Evolutionary conservation across 495 filamentous ascomycete genomes (phyloP), one percentile per base, ranked within the genome.

Genomic region (Aspergillus haitiensis): DNA sequence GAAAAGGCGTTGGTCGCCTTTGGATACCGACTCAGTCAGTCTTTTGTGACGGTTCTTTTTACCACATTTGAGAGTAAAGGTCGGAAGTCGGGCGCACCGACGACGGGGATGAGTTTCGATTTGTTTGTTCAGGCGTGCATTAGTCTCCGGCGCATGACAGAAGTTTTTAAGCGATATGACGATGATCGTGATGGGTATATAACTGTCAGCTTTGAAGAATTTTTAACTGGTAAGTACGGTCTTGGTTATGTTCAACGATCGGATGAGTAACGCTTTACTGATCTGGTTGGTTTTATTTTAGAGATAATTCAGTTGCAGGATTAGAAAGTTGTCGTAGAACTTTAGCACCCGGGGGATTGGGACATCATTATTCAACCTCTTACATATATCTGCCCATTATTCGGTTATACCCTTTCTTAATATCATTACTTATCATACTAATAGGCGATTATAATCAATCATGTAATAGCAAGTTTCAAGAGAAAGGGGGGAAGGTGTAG

Each of bases 81-180:
- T 9, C 64, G 68, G 44, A 70, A 74, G 60, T 61, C 74, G 58
- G 66, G 55, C 46, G 67, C 61, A 5, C 51, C 60, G 48, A 46
- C 62, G 6, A 64, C 66, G 58, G 88, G 86, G 44, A 92, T 98
- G 82, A 91, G 88, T 74, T 98, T 98, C 67, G 94, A 98, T 80
- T 75, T 98, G 50, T 98, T 98, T 72, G 94, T 98, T 63, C 94
- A 98, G 79, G 92, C 91, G 33, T 98, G 94, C 71, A 98, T 98
- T 67, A 88, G 84, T 68, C 78, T 98, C 65, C 95, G 97, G 83
- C 82, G 95, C 59, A 97, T 98, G 93, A 98, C 94, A 61, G 94
- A 98, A 72, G 93, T 97, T 16, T 98, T 98, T 72, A 98, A 98
- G 85, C 91, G 89, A 70, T 98, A 98, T 74, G 94, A 98, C 62